phyloP scores from a whole-genome alignment of 139 green algal genomes.

The Zygnema circumcarinatum region DNA sequence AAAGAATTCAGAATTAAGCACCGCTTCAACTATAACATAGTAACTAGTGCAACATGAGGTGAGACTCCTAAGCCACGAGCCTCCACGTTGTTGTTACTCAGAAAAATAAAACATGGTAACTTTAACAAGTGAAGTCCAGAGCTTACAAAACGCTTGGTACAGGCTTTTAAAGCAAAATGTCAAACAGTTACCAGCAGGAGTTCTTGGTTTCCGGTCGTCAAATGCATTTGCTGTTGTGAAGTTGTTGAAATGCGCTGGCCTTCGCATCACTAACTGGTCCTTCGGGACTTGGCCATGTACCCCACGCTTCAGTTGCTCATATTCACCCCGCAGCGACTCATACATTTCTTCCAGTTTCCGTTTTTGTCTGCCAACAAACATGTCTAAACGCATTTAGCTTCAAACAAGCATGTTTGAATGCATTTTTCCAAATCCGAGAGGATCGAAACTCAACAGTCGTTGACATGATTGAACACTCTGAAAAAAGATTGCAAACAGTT shows the following conservation, averaged over 20 bases:
- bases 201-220: conserved; percentile 6
- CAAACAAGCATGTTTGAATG: too few relatives aligned
- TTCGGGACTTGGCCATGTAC: background rate
- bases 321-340: conserved; percentile 35
- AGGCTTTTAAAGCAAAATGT: background rate
- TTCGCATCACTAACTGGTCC: background rate
- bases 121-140: too few relatives aligned
- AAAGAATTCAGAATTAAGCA: background rate
- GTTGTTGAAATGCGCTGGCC: conserved; percentile 3
- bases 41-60: conserved; percentile 9
- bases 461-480: background rate
- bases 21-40: background rate
- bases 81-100: background rate
- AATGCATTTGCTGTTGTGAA: background rate
- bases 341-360: conserved; percentile 58
- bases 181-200: background rate
- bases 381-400: too few relatives aligned
- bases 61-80: background rate
- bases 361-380: conserved; percentile 51
- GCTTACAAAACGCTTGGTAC: background rate
- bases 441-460: too few relatives aligned
- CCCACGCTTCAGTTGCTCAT: conserved; percentile 42
- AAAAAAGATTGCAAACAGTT: too few relatives aligned
- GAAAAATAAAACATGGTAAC: background rate
- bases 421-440: too few relatives aligned